Base-by-base conservation (phyloP, 1,284 basidiomycete species). In the Rhodotorula sp. region DNA sequence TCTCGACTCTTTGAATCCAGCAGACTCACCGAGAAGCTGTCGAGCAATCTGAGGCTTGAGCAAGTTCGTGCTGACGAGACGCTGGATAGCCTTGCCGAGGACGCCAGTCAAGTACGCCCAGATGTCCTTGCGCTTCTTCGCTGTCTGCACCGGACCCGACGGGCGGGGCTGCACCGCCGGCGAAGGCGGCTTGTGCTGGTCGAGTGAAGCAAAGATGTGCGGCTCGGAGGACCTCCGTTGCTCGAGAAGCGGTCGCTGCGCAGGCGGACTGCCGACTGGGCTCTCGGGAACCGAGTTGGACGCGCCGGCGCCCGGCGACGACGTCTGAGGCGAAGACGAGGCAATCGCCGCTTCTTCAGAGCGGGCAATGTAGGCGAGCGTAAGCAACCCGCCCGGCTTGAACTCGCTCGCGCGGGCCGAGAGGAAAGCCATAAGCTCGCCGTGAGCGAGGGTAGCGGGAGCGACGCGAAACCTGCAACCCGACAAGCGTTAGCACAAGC, bases 1-100 rank as follows among this genome's bases (percentile, higher is more conserved):
- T 4, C 30, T 7, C 11, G 17, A 6, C 1, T 6, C 24, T 30
- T 20, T 8, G 15, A 9, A 20, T 29, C 29, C 3, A 1, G 58
- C n/a, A 39, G 30, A 70, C 75, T 57, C 34, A 77, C 76, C 60
- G 30, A 82, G 77, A 20, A 82, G 72, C 34, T 78, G 77, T 19
- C 79, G 79, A 20, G 81, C 81, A 1, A 81, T 79, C 49, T 79
- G 79, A 49, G 78, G 78, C 71, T 81, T 81, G 71, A 82, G 76
- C 74, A 81, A 76, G 53, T 79, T 77, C 27, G 80, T 81, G 24
- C 80, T 81, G 11, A 82, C 81, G 34, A 82, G 74, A 8, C 81
- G 72, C 72, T 82, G 81, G 44, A 82, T 78, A 32, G 80, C 81
- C 20, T 80, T 79, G 1, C 78, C 80, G 4, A 82, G 74, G 56